Evolutionary conservation across 106 monocot genomes (phyloP), one percentile per base, ranked within the genome.

Genomic region (Apostasia ramifera): DNA sequence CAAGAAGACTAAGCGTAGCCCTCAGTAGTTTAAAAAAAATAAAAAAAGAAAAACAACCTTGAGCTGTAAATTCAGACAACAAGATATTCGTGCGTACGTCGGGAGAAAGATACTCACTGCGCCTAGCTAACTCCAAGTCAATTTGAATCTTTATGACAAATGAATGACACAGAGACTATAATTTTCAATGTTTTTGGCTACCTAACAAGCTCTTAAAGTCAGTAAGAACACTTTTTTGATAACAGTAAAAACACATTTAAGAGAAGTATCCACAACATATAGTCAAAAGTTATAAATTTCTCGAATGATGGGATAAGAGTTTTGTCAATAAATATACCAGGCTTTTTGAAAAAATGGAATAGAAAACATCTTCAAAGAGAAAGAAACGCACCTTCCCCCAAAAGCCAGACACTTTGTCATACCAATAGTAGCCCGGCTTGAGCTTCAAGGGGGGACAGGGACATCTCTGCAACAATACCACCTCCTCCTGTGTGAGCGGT

Each of bases 391-490:
- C 93, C 93, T 86, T 89, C 53, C 94, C 94, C 94, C 94, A 94
- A 51, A 74, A 75, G 8, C 94, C 94, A 0, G 94, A 90, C 8
- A 95, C 84, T 71, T 89, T 91, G 64, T 95, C 95, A 54, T 95
- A 95, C 95, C 95, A 95, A 76, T 91, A 95, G 58, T 66, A 63
- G 2, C 91, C 95, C 0, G 91, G 88, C 67, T 80, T 88, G 61
- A 95, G 66, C 80, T 78, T 88, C 1, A 45, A n/a, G 0, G 88
- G 88, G 6, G 88, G 86, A 51, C 73, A 78, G 3, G 80, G 63
- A 12, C 91, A 88, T 51, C 62, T 84, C 76, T 75, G 76, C 76
- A 95, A 69, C 61, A 79, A 3, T 6, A 76, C 61, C 80, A 95
- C 74, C 76, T 95, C 95, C 56, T 91, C 91, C 56, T 44, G 72